Percentiles rank a stretch among this genome's conserved stretches.
phyloP scores from a whole-genome alignment of 768 basidiomycete species.

The Tricholoma matsutake region DNA sequence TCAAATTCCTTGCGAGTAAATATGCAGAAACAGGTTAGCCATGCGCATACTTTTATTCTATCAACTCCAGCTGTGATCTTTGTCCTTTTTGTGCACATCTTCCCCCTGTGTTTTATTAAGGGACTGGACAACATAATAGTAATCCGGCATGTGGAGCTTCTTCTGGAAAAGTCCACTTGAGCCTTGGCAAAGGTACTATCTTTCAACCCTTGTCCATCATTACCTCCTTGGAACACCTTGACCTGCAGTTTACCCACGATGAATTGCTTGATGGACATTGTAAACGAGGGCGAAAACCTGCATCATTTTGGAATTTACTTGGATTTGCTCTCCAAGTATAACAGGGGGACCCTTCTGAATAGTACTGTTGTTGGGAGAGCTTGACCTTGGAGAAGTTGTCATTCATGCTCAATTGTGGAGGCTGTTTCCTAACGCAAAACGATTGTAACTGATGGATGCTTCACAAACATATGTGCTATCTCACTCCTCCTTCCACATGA shows the following conservation, averaged over 20 bases:
- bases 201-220: conserved; percentile 1
- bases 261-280: background rate
- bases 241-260: background rate
- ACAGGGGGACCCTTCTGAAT: no score
- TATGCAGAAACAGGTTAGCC: background rate
- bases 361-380: background rate
- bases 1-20: background rate
- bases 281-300: background rate
- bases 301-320: conserved; percentile 5
- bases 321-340: background rate
- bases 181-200: conserved; percentile 1
- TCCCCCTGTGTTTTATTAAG: background rate
- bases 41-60: background rate
- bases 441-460: background rate
- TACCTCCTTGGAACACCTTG: conserved; percentile 4
- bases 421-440: conserved; percentile 1
- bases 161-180: no score
- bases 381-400: background rate
- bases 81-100: background rate
- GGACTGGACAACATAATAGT: background rate
- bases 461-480: no score
- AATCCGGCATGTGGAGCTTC: background rate
- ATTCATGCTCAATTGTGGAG: background rate
- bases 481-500: no score
- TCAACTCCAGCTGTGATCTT: background rate